Evolutionary conservation across 2,329 filamentous ascomycete species (phyloP), one percentile per base, ranked within the genome.

Genomic region (Penicillium sp.): DNA sequence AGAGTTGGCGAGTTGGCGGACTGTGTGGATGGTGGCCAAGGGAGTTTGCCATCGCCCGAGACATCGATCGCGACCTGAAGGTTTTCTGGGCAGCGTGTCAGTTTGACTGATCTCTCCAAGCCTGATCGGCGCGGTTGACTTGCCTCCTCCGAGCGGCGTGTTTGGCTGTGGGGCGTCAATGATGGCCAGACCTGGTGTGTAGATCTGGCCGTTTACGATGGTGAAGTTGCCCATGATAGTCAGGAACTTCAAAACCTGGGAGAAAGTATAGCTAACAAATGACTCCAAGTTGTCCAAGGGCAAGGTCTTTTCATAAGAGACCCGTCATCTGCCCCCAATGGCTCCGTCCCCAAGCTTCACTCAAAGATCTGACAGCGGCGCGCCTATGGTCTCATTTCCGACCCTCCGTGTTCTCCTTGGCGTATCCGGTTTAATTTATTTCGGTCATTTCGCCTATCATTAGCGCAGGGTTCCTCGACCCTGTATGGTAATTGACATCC

Each of bases 171-270:
- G 86, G 35, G 88, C 82, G 73, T 90, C 83, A 37, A 90, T 77
- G 56, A 90, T 83, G 24, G 83, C 87, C 56, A 90, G 82, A 0
- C 88, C 88, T 0, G 88, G 87, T 0, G 88, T 91, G 67, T 83
- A 89, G 55, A 91, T 83, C 66, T 90, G 87, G 16, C 88, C 88
- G 64, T 85, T 85, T 22, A 85, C 61, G 19, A 66, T 41, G 2
- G 62, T 66, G 50, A 66, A 62, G 49, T 65, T 60, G 6, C 47
- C 57, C 64, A 66, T 66, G 31, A 16, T 54, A 19, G 27, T 39
- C 31, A 19, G 18, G 11, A 24, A 22, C 16, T 31, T 36, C 27
- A 16, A 33, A 16, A 35, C 6, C 2, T 6, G 14, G 24, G 14
- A 50, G 31, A 37, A 13, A 31, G 10, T 10, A 27, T 16, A 16